A percentile compares a stretch with the other conserved stretches of the same genome.
These are phyloP conservation scores for Rubia balearica DNA, from an alignment of 305 asterid genomes.

Conservation along the genomic window DNA sequence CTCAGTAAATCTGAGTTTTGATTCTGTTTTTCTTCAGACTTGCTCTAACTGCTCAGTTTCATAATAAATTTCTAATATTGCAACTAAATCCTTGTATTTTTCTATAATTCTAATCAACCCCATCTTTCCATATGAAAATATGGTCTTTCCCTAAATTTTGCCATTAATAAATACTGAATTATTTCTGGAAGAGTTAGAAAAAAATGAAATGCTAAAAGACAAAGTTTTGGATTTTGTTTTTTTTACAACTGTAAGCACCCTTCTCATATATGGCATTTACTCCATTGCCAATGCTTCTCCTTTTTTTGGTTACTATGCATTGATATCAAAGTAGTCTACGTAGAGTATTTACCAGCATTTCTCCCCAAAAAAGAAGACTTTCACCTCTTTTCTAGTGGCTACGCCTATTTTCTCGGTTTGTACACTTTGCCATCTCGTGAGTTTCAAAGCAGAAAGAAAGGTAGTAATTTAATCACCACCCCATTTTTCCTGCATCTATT, in stretches of 20 bases:
- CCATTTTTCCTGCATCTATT: conserved; percentile 32
- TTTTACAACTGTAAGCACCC: conserved; percentile 14
- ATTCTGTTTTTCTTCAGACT: too few species aligned
- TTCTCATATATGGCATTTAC: conserved; percentile 49
- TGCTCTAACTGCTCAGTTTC: too few species aligned
- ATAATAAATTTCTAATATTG: too few species aligned
- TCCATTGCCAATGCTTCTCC: conserved; percentile 18
- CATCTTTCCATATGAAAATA: too few species aligned
- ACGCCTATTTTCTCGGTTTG: conserved; percentile 27
- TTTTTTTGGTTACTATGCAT: neutral
- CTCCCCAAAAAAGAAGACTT: conserved; percentile 13
- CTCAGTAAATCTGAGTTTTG: too few species aligned
- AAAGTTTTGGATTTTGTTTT: neutral
- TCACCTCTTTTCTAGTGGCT: neutral
- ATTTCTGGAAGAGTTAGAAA: neutral
- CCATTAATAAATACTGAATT: neutral
- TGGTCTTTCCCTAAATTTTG: too few species aligned
- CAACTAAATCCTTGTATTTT: too few species aligned
- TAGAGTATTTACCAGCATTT: neutral
- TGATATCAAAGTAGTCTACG: neutral
- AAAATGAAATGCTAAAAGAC: neutral
- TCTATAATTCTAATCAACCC: too few species aligned
- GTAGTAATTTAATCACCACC: conserved; percentile 12
- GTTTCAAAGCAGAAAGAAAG: conserved; percentile 30
- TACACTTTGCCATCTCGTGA: conserved; percentile 32